Base-by-base conservation (phyloP, 2,329 filamentous ascomycete species). In the Epichloe elymi region DNA sequence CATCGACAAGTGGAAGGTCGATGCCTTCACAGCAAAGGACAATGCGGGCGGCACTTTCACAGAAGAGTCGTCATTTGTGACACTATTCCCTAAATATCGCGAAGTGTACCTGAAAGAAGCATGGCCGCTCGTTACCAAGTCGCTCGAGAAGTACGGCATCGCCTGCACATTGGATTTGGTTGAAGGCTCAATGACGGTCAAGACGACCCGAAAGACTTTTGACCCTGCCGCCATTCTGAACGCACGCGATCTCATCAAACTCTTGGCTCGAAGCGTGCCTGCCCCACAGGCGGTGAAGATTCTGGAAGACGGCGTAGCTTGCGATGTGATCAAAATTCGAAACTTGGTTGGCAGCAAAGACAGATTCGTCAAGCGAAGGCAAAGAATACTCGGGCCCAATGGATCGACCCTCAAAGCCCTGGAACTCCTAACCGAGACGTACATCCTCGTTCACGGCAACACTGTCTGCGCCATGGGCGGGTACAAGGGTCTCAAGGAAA, bases 1-100 rank as follows among this genome's bases (percentile, higher is more conserved):
- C 63, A 88, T 97, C 57, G 91, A 97, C 71, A 95, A 96, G 68
- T 97, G 89, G 89, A 91, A 89, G 81, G 73, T 90, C 60, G 89
- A 95, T 39, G 71, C 82, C 30, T 97, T 97, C 71, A 91, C 82
- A 41, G 79, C 87, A 46, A 82, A 86, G 58, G 86, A 97, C 71
- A 97, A 97, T 69, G 70, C 73, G 35, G 88, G 80, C 51, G 93
- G 93, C 57, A 85, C 86, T 19, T 95, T 98, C 65, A 78, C 83
- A 49, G 91, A 98, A 68, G 93, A 97, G 72, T 95, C 88, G 1
- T 89, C 86, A 5, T 98, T 98, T 66, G 76, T 75, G 57, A 85
- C 81, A 0, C 74, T 97, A 6, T 97, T 97, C 65, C 93, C 93
- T 56, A 95, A 95, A 70, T 98, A 98, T 69, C 85, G 93, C 62